These are phyloP conservation scores for Lipomyces mesembrius DNA, from an alignment of 805 yeast genomes.

Conservation along the genomic window DNA sequence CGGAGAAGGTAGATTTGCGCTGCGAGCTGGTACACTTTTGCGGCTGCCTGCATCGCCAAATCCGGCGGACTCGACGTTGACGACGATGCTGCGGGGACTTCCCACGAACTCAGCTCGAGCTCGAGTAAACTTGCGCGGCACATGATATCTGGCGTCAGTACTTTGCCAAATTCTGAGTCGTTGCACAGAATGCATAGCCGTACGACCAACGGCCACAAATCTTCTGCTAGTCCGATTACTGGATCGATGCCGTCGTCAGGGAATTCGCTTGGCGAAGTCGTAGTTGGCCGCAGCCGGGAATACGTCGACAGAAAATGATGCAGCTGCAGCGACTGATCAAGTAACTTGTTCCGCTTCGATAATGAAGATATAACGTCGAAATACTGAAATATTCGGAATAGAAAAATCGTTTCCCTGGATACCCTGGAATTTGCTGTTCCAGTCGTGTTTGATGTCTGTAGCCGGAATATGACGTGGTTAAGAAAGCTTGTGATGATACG, in stretches of 20 bases:
- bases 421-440: constrained; percentile 13
- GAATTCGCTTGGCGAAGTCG: not conserved
- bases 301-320: constrained; percentile 32
- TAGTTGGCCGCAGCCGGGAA: constrained; percentile 14
- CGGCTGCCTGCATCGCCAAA: constrained; percentile 35
- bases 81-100: constrained; percentile 13
- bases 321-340: constrained; percentile 31
- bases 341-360: constrained; percentile 24
- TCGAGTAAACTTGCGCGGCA: constrained; percentile 33
- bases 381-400: constrained; percentile 36
- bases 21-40: constrained; percentile 35
- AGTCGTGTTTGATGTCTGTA: constrained; percentile 14
- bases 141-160: constrained; percentile 23
- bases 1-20: constrained; percentile 35
- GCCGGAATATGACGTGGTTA: constrained; percentile 25
- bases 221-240: constrained; percentile 34
- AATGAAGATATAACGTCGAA: constrained; percentile 36
- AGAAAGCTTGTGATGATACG: constrained; percentile 33
- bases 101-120: constrained; percentile 33
- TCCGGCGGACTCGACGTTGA: constrained; percentile 12
- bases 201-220: constrained; percentile 35
- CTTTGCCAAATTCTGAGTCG: constrained; percentile 33
- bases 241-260: constrained; percentile 34
- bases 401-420: constrained; percentile 29
- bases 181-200: constrained; percentile 35